phyloP scores from a whole-genome alignment of 768 basidiomycete species.

The Termitomyces sp. region DNA sequence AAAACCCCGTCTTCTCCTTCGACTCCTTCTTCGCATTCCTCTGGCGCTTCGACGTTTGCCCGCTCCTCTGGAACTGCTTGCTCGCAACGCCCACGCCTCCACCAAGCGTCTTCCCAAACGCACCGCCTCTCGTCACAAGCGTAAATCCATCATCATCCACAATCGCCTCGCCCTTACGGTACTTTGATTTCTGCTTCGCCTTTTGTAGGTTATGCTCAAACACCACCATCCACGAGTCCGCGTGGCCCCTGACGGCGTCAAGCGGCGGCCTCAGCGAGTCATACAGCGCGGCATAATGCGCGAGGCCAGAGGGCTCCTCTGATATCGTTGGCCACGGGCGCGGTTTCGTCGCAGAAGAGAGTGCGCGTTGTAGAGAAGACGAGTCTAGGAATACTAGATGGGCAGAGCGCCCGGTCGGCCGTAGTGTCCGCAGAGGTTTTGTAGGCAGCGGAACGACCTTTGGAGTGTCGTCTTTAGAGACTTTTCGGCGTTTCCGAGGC shows the following conservation, averaged over 20 bases:
- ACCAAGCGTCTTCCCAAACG: constrained; percentile 83
- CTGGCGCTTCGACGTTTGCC: constrained; percentile 41
- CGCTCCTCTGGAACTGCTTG: constrained; percentile 60
- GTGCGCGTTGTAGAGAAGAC: constrained; percentile 63
- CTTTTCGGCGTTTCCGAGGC: constrained; percentile 35
- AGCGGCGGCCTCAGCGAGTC: constrained; percentile 70
- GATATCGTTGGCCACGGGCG: constrained; percentile 55
- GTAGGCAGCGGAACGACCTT: constrained; percentile 58
- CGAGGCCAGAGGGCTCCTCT: constrained; percentile 60
- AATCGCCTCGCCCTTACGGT: constrained; percentile 79
- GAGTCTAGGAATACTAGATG: constrained; percentile 70
- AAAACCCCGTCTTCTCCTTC: constrained; percentile 74
- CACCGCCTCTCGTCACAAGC: constrained; percentile 87
- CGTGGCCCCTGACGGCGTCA: constrained; percentile 67
- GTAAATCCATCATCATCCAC: constrained; percentile 96
- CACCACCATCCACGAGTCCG: constrained; percentile 69
- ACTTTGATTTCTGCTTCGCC: constrained; percentile 56
- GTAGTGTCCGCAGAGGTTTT: constrained; percentile 45
- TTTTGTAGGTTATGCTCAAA: constrained; percentile 71
- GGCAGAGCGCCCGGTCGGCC: constrained; percentile 59
- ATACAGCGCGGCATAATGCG: constrained; percentile 66
- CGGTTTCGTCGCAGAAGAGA: constrained; percentile 47
- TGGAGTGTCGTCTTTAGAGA: constrained; percentile 35
- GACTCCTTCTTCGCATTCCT: constrained; percentile 48
- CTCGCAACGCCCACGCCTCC: constrained; percentile 65